Conservation (phyloP, 148 eudicot genomes). For the Talinum fruticosum region DNA sequence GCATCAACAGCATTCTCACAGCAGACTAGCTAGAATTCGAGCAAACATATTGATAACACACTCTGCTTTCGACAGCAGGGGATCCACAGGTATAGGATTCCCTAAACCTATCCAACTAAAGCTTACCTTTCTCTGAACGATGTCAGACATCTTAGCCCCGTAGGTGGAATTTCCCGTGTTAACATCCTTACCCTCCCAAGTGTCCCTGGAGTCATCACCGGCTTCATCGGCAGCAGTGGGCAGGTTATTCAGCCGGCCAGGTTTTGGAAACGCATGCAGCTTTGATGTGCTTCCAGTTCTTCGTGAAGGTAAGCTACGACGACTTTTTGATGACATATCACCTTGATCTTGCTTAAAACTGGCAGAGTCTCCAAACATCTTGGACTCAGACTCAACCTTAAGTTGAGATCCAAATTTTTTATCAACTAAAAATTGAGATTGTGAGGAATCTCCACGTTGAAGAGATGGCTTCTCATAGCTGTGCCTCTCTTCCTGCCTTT, state of each 20-base stretch:
- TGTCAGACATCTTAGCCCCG: conserved; percentile 76
- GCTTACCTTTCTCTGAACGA: conserved; percentile 57
- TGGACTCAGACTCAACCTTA: conserved; percentile 49
- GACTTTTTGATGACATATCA: conserved; percentile 51
- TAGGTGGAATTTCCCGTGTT: conserved; percentile 39
- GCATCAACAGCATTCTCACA: too few species aligned
- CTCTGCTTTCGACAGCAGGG: not conserved
- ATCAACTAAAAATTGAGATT: conserved; percentile 50
- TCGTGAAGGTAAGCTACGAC: conserved; percentile 47
- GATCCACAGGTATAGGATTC: not conserved
- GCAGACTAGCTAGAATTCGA: too few species aligned
- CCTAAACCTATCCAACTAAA: conserved; percentile 1
- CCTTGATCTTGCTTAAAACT: conserved; percentile 43
- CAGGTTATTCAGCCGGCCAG: conserved; percentile 40
- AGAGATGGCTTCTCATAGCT: conserved; percentile 49
- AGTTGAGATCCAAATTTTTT: conserved; percentile 43
- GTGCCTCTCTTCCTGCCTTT: conserved; percentile 59
- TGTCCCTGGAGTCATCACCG: conserved; percentile 49
- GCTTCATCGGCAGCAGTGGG: conserved; percentile 48
- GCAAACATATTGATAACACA: conserved; percentile 1
- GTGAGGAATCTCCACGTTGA: conserved; percentile 58
- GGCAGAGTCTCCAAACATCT: conserved; percentile 42
- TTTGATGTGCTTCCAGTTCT: conserved; percentile 54
- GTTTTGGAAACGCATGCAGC: conserved; percentile 48
- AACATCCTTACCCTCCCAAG: conserved; percentile 51